A percentile compares a stretch with the other conserved stretches of the same genome.
phyloP scores from a whole-genome alignment of 2,329 filamentous ascomycete genomes.

The Lasiodiplodia hormozganensis region DNA sequence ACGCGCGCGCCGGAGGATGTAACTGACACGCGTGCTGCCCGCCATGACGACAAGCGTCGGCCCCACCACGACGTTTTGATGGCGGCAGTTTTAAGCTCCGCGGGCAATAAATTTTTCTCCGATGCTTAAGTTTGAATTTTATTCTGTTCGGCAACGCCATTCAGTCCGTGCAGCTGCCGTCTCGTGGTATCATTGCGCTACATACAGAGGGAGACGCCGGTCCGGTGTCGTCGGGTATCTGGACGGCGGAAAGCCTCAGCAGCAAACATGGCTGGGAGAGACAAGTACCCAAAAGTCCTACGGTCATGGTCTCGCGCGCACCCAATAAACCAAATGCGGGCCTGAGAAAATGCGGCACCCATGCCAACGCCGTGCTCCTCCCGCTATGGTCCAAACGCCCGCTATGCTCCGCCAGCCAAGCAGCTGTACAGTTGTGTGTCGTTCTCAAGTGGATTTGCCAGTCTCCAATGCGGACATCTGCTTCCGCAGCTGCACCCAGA shows the following conservation, averaged over 20 bases:
- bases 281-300: background rate
- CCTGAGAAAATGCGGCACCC: conserved; percentile 18
- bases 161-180: background rate
- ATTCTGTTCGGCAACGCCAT: background rate
- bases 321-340: conserved; percentile 16
- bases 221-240: background rate
- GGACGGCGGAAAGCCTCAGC: conserved; percentile 16
- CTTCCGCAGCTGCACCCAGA: conserved; percentile 55
- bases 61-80: background rate
- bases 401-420: conserved; percentile 28
- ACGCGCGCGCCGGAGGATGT: conserved; percentile 1
- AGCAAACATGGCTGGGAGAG: conserved; percentile 14
- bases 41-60: conserved; percentile 6
- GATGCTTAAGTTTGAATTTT: background rate
- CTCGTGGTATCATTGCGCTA: conserved; percentile 18
- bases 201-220: conserved; percentile 15
- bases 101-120: background rate
- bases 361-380: conserved; percentile 29
- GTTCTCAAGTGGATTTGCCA: conserved; percentile 38
- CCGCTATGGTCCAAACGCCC: conserved; percentile 28
- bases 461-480: conserved; percentile 51
- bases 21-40: conserved; percentile 12
- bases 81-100: background rate
- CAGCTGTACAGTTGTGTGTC: conserved; percentile 27
- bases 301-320: background rate